Evolutionary conservation across 225 moss, liverwort and hornwort genomes (phyloP).

Genomic region (Lunularia cruciata): DNA sequence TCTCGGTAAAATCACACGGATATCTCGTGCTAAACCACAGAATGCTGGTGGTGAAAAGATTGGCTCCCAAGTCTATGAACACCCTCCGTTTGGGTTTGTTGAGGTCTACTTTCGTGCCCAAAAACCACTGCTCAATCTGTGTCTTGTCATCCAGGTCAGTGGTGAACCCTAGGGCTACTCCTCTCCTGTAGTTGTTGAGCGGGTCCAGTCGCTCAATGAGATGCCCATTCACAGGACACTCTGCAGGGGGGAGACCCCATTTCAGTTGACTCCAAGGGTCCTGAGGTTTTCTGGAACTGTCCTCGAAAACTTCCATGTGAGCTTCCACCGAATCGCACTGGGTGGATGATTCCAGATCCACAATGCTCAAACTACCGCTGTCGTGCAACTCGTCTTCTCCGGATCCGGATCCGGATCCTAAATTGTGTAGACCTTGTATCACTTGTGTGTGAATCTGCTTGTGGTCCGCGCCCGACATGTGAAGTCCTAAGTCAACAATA

Average conservation of each 20-base stretch:
- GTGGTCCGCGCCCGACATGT: neutral
- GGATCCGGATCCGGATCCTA: constrained; percentile 16
- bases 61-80: constrained; percentile 66
- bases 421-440: too few relatives aligned
- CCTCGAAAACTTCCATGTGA: too few relatives aligned
- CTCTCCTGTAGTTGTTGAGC: constrained; percentile 63
- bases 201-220: constrained; percentile 68
- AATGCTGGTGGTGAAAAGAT: constrained; percentile 55
- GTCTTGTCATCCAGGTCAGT: constrained; percentile 60
- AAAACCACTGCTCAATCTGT: constrained; percentile 60
- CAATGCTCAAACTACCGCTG: constrained; percentile 37
- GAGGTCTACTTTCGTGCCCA: constrained; percentile 59
- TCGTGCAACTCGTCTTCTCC: too few relatives aligned
- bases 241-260: constrained; percentile 67
- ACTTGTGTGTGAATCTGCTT: neutral
- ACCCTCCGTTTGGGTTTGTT: constrained; percentile 55
- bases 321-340: constrained; percentile 41
- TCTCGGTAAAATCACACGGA: constrained; percentile 78
- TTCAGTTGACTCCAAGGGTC: constrained; percentile 79
- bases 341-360: constrained; percentile 84
- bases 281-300: too few relatives aligned
- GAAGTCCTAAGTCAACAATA: neutral
- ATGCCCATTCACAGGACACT: constrained; percentile 74
- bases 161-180: constrained; percentile 50
- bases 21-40: constrained; percentile 60